phyloP scores from a whole-genome alignment of 164 flowering plant genomes.

The Liriodendron chinense region DNA sequence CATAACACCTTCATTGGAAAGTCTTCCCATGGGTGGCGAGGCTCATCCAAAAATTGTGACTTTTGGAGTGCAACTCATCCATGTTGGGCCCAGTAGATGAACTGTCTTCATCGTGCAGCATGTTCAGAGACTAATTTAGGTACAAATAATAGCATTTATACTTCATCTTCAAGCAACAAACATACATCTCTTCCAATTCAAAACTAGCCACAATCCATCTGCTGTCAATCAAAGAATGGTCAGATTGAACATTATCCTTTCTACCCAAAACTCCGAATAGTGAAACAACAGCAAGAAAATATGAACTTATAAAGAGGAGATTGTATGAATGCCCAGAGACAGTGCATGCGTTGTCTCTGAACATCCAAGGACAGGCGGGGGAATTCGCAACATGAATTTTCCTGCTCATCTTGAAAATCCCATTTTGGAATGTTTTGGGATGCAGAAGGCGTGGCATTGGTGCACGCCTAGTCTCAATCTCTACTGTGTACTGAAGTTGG shows the following conservation, averaged over 20 bases:
- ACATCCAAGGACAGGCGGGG: background rate
- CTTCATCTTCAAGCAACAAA: background rate
- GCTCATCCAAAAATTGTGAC: no score
- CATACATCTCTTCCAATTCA: background rate
- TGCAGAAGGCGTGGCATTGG: background rate
- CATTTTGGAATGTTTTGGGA: background rate
- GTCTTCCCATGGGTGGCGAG: no score
- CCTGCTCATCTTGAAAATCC: background rate
- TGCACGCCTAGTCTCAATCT: background rate
- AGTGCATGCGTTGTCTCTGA: background rate
- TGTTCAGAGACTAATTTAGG: background rate
- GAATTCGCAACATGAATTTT: background rate
- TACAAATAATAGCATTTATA: no score
- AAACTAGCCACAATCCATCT: background rate
- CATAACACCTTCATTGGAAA: no score
- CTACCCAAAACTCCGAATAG: background rate
- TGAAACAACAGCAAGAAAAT: background rate
- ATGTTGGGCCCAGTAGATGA: background rate
- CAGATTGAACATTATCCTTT: background rate
- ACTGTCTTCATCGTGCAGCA: background rate
- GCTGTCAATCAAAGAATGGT: background rate
- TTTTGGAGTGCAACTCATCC: no score
- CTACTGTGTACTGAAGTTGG: background rate
- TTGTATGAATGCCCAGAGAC: background rate
- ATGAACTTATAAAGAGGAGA: background rate